Conservation (phyloP, 257 asterid genomes). For the Plantago elongata region DNA sequence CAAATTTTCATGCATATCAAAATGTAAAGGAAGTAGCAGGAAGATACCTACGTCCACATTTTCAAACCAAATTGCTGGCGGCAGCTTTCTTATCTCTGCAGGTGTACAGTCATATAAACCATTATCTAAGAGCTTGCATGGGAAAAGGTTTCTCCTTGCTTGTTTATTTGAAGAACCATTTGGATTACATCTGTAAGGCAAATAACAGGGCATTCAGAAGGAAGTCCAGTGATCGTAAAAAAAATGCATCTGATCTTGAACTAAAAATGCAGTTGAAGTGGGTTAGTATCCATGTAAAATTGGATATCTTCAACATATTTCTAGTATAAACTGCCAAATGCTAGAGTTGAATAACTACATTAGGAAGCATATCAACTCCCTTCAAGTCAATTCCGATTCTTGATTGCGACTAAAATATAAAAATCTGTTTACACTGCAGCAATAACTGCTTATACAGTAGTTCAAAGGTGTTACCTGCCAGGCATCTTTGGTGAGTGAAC, state of each 20-base stretch:
- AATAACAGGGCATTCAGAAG: not conserved
- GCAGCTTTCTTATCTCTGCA: constrained; percentile 46
- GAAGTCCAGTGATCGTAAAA: not conserved
- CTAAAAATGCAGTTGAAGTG: too few species aligned
- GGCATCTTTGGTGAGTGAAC: constrained; percentile 61
- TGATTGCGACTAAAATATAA: too few species aligned
- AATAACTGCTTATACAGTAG: constrained; percentile 6
- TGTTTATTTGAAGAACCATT: constrained; percentile 43
- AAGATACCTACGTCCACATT: not conserved
- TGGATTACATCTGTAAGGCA: constrained; percentile 45
- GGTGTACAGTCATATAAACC: constrained; percentile 36
- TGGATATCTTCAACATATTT: too few species aligned
- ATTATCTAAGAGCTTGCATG: constrained; percentile 34
- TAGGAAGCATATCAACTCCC: too few species aligned
- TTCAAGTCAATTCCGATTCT: too few species aligned
- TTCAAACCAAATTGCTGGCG: not conserved
- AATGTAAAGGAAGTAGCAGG: not conserved
- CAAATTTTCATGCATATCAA: not conserved
- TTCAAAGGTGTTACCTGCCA: constrained; percentile 41
- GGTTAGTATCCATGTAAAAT: too few species aligned
- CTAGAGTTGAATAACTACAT: too few species aligned
- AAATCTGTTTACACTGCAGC: not conserved
- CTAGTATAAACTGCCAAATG: too few species aligned
- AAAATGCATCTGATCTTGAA: constrained; percentile 6
- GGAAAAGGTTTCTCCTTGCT: constrained; percentile 29